Conservation (phyloP, 139 green algal species). For the Choricystis sp. region DNA sequence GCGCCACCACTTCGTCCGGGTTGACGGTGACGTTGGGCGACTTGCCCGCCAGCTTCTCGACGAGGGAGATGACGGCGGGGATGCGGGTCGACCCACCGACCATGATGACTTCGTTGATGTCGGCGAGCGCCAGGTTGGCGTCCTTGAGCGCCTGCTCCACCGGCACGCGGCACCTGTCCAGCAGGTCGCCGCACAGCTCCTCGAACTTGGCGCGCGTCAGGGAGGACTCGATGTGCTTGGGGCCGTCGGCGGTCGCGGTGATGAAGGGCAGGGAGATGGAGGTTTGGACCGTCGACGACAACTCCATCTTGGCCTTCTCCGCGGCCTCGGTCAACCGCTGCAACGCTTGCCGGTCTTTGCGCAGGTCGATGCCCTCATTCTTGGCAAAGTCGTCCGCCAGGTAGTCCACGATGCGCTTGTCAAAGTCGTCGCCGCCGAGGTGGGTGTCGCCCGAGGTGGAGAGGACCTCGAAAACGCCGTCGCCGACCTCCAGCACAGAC, state of each 20-base stretch:
- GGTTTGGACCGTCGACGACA: conserved; percentile 60
- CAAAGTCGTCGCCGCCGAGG: conserved; percentile 98
- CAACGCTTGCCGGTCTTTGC: conserved; percentile 79
- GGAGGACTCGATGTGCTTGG: conserved; percentile 96
- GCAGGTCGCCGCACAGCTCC: conserved; percentile 83
- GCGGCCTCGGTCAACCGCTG: conserved; percentile 90
- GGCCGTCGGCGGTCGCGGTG: conserved; percentile 92
- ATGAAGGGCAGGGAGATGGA: conserved; percentile 98
- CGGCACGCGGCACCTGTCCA: conserved; percentile 69
- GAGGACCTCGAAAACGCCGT: conserved; percentile 98
- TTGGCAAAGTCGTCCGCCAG: conserved; percentile 86
- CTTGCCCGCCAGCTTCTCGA: conserved; percentile 76
- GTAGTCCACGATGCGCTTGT: conserved; percentile 97
- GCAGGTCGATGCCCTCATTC: conserved; percentile 84
- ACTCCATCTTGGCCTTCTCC: conserved; percentile 99
- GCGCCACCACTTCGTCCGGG: conserved; percentile 96
- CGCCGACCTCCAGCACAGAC: conserved; percentile 88
- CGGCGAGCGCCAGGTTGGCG: conserved; percentile 73
- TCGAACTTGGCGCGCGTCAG: conserved; percentile 85
- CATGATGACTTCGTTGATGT: conserved; percentile 90
- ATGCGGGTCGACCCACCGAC: conserved; percentile 95
- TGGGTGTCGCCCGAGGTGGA: conserved; percentile 95
- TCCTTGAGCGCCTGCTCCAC: conserved; percentile 87
- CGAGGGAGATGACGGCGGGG: conserved; percentile 74
- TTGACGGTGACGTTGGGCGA: conserved; percentile 95